phyloP scores from a whole-genome alignment of 2,329 filamentous ascomycete genomes.

The Aspergillus phoenicis region DNA sequence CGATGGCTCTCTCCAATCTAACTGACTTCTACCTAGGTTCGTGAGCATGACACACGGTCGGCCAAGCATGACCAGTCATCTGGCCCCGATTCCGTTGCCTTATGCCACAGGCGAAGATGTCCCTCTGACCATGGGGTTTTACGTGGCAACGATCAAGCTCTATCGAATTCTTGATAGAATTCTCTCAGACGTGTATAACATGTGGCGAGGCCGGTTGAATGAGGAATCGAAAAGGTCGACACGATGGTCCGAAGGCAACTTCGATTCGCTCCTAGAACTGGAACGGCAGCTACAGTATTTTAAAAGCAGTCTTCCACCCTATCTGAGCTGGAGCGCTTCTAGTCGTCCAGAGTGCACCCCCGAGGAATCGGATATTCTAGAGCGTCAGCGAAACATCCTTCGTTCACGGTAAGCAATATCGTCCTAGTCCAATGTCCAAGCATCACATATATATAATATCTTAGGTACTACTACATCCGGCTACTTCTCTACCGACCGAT shows the following conservation, averaged over 20 bases:
- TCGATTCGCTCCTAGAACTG: constrained; percentile 33
- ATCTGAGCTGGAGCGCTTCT: constrained; percentile 28
- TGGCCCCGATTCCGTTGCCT: constrained; percentile 29
- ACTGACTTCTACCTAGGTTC: constrained; percentile 24
- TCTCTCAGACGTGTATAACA: constrained; percentile 38
- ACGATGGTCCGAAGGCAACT: background rate
- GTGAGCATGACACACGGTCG: constrained; percentile 45
- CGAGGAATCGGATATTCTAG: background rate
- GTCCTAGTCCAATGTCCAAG: background rate
- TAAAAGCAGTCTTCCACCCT: constrained; percentile 26
- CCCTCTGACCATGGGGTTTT: constrained; percentile 30
- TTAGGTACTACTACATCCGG: constrained; percentile 37
- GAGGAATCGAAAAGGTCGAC: background rate
- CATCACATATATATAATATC: background rate
- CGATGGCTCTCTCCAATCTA: too few relatives aligned
- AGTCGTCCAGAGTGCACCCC: background rate
- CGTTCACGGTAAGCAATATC: constrained; percentile 27
- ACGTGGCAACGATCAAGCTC: constrained; percentile 30
- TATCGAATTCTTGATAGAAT: constrained; percentile 38
- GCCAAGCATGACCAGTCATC: constrained; percentile 38
- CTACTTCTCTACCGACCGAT: constrained; percentile 39
- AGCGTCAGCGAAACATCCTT: constrained; percentile 34
- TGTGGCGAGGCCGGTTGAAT: constrained; percentile 28
- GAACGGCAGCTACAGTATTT: constrained; percentile 30
- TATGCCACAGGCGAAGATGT: constrained; percentile 14